A percentile compares a stretch with the other conserved stretches of the same genome.
These are phyloP conservation scores for Hypoxylon rubiginosum DNA, from an alignment of 2,329 filamentous ascomycete species.

Conservation along the genomic window DNA sequence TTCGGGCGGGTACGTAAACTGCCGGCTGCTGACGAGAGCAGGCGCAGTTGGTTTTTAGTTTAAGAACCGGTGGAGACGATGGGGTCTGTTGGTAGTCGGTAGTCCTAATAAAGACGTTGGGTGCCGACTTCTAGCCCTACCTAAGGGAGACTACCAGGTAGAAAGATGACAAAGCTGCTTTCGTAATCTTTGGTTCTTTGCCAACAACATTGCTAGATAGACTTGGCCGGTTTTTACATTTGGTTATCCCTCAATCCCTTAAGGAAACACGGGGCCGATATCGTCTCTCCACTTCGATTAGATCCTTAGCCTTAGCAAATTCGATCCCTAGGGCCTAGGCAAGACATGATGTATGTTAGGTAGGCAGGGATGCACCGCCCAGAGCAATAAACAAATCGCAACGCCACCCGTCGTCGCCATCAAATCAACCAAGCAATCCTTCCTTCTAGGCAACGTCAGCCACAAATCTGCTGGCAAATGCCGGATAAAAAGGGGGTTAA, in stretches of 20 bases:
- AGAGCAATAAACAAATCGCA: neutral
- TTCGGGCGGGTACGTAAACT: slow-evolving; percentile 17
- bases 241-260: neutral
- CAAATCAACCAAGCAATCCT: neutral
- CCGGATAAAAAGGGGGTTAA: neutral
- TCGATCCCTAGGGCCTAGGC: neutral
- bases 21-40: slow-evolving; percentile 8
- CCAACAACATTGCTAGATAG: neutral
- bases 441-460: neutral
- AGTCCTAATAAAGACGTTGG: neutral
- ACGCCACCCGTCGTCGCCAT: neutral
- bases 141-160: no score
- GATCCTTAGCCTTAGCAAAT: neutral
- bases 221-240: no score
- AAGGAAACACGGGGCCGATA: neutral
- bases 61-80: slow-evolving; percentile 25
- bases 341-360: no score
- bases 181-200: no score
- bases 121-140: neutral
- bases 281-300: neutral
- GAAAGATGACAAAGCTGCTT: neutral
- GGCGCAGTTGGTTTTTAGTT: slow-evolving; percentile 9
- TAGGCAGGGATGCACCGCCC: neutral
- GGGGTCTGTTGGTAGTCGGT: neutral
- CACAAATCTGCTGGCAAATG: no score